Evolutionary conservation across 805 yeast genomes (phyloP).

Genomic region (Saccharomycopsis synnaedendra): DNA sequence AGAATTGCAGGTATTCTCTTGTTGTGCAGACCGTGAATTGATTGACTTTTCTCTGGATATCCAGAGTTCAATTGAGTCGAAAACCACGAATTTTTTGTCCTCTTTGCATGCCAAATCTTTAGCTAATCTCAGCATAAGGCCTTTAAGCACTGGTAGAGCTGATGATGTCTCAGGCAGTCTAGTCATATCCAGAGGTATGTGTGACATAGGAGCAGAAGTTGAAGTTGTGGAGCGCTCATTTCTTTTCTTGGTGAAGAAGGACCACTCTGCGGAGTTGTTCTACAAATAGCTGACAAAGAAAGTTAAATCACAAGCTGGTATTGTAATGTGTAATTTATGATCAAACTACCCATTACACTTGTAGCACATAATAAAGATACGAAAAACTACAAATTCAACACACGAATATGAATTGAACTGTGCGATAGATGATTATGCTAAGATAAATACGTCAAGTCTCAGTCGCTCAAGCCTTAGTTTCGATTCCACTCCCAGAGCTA

Average conservation of each 20-base stretch:
- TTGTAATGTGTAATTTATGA: neutral
- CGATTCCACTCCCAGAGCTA: too few species aligned
- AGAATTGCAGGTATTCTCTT: neutral
- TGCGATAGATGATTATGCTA: too few species aligned
- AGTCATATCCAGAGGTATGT: slow-evolving; percentile 5
- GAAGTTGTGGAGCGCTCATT: slow-evolving; percentile 9
- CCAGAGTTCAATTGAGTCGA: slow-evolving; percentile 2
- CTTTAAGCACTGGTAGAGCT: slow-evolving; percentile 15
- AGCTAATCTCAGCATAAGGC: slow-evolving; percentile 10
- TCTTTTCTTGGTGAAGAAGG: slow-evolving; percentile 14
- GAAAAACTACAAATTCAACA: too few species aligned
- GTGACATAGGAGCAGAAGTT: neutral
- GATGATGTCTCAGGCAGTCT: slow-evolving; percentile 14
- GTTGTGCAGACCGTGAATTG: slow-evolving; percentile 5
- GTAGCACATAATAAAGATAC: too few species aligned
- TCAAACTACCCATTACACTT: too few species aligned
- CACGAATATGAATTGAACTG: too few species aligned
- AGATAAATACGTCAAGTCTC: too few species aligned
- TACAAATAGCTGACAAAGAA: slow-evolving; percentile 6
- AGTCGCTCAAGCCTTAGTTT: too few species aligned
- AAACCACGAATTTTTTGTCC: slow-evolving; percentile 8
- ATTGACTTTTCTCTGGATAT: slow-evolving; percentile 4
- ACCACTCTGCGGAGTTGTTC: slow-evolving; percentile 9
- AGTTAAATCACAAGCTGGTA: neutral
- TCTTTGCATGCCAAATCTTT: slow-evolving; percentile 2